phyloP scores from a whole-genome alignment of 306 rosid genomes.

The Castanea crenata region DNA sequence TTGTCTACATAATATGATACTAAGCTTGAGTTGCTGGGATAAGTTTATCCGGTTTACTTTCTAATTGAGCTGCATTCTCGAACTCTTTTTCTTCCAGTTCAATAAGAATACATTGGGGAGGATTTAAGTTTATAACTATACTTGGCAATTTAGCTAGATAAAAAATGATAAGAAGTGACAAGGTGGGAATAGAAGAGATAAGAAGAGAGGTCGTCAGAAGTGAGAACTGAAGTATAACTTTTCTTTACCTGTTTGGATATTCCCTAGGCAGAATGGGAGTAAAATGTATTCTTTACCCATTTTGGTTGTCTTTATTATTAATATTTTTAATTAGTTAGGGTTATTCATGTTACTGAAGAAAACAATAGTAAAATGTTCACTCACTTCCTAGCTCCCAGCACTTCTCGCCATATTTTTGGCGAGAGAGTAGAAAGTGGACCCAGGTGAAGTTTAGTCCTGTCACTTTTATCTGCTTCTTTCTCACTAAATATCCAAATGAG shows the following conservation, averaged over 20 bases:
- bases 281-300: not conserved
- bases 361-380: not conserved
- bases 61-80: not conserved
- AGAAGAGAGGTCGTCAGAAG: not conserved
- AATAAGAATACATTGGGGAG: not conserved
- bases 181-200: not conserved
- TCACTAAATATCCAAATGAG: not conserved
- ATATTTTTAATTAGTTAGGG: not conserved
- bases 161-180: not conserved
- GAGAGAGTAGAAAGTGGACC: not conserved
- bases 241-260: not conserved
- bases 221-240: not conserved
- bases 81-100: not conserved
- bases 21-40: not conserved
- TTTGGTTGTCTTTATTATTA: not conserved
- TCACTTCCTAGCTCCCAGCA: not conserved
- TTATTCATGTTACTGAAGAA: not conserved
- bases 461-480: not conserved
- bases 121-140: not conserved
- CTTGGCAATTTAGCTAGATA: not conserved
- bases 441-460: not conserved
- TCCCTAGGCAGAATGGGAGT: not conserved
- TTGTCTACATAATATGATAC: not conserved
- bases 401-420: not conserved
- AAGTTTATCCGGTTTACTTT: not conserved